Percentiles rank a stretch among this genome's conserved stretches.
Conservation (phyloP, 2,329 filamentous ascomycete genomes). For the Trichoderma sp. region DNA sequence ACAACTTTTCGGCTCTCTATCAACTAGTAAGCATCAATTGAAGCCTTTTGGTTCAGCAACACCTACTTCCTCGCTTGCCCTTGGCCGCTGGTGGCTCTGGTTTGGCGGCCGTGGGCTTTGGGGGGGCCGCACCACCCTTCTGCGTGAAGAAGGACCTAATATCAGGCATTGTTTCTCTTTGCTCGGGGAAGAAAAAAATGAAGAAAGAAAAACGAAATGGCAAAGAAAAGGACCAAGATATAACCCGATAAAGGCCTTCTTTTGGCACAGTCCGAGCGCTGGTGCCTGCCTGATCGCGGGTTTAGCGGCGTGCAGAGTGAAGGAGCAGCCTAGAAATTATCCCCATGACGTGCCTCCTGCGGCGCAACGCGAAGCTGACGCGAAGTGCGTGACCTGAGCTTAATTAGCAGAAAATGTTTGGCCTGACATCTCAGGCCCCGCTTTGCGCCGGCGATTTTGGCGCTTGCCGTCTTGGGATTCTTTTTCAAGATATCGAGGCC, state of each 20-base stretch:
- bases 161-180: slow-evolving; percentile 69
- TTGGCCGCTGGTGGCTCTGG: slow-evolving; percentile 48
- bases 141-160: slow-evolving; percentile 90
- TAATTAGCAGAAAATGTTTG: slow-evolving; percentile 35
- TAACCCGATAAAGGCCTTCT: slow-evolving; percentile 28
- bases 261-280: slow-evolving; percentile 33
- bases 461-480: slow-evolving; percentile 33
- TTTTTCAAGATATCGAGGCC: slow-evolving; percentile 42
- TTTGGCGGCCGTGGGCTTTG: slow-evolving; percentile 47
- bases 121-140: slow-evolving; percentile 64
- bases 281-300: slow-evolving; percentile 33
- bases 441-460: slow-evolving; percentile 12
- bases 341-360: slow-evolving; percentile 40
- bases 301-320: slow-evolving; percentile 11
- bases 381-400: slow-evolving; percentile 47
- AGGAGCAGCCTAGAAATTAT: slow-evolving; percentile 37
- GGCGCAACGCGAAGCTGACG: slow-evolving; percentile 51
- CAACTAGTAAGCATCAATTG: slow-evolving; percentile 32
- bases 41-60: neutral
- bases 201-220: neutral
- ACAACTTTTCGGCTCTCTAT: slow-evolving; percentile 68
- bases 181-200: neutral
- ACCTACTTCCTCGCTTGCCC: slow-evolving; percentile 52
- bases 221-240: slow-evolving; percentile 5
- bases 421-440: slow-evolving; percentile 37